Percentiles rank a stretch among this genome's conserved stretches.
Evolutionary conservation across 306 rosid species (phyloP).

Genomic region (Gleditsia sinensis): DNA sequence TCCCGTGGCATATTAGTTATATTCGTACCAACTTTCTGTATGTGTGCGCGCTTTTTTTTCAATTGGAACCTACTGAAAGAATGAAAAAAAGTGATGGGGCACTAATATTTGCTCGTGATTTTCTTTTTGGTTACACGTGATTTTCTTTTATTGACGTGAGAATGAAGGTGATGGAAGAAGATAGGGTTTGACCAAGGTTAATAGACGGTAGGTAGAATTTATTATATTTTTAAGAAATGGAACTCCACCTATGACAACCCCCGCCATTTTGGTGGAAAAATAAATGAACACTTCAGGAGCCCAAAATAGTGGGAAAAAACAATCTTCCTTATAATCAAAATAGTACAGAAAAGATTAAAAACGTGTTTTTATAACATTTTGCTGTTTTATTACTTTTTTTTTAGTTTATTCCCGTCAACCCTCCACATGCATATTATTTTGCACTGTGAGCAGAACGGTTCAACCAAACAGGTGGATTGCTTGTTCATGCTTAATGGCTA

Average conservation of each 20-base stretch:
- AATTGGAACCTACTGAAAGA: background rate
- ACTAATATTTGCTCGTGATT: background rate
- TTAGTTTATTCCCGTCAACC: background rate
- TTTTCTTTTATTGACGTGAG: background rate
- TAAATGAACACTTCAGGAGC: background rate
- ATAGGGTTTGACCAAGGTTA: too few species aligned
- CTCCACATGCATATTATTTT: background rate
- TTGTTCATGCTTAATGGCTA: background rate
- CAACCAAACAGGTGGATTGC: background rate
- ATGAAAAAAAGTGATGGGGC: slow-evolving; percentile 19
- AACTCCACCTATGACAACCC: background rate
- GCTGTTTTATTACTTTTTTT: background rate
- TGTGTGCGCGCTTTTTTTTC: too few species aligned
- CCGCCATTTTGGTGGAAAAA: background rate
- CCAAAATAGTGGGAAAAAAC: background rate
- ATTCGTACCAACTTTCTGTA: too few species aligned
- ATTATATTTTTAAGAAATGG: background rate
- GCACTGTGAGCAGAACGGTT: background rate
- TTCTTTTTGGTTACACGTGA: background rate
- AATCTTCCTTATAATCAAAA: background rate
- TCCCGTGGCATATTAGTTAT: background rate
- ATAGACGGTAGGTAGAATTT: background rate
- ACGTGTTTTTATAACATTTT: background rate
- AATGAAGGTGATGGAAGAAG: slow-evolving; percentile 2
- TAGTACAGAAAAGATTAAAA: background rate